Base-by-base conservation (phyloP, 2,329 filamentous ascomycete species). In the Claviceps maximensis region DNA sequence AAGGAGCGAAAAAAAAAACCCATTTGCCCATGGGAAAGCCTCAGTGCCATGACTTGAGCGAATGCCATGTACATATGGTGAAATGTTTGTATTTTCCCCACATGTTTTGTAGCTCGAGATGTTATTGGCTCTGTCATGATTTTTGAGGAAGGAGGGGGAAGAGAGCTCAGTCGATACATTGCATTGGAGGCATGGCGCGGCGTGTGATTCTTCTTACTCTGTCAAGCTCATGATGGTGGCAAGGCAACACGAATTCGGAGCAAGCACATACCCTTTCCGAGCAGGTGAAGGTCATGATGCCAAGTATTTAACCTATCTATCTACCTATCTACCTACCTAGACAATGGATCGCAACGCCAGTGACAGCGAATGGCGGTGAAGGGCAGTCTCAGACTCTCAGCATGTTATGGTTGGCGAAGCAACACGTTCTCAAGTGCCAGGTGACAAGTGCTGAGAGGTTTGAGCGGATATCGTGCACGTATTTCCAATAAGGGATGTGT, bases 271-370 rank as follows among this genome's bases (percentile, higher is more conserved):
- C 49, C 45, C 31, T 33, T n/a, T n/a, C n/a, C n/a, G n/a, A n/a
- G n/a, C n/a, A 33, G 9, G 31, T 33, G 31, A 52, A 41, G 36
- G 47, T 52, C 49, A 54, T 51, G 50, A 55, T 53, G 51, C 53
- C 49, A 57, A 53, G 50, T 53, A 55, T 55, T 45, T 55, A 55
- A 33, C 27, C 27, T 29, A 29, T 9, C 27, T 29, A 29, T 9
- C 27, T 29, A 29, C 27, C n/a, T n/a, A n/a, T n/a, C n/a, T n/a
- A n/a, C n/a, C 27, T 29, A 29, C 27, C 8, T 29, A 29, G 54
- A 57, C 50, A 54, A 38, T 42, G 48, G 12, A 50, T 42, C n/a
- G 27, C 27, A 29, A 8, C 4, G 27, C 8, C 4, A 29, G 8
- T 8, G 27, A 23, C 41, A 41, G 38, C 38, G 17, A 19, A 21